Base-by-base conservation (phyloP, 192 early-diverging fungal species). In the Podila epicladia region DNA sequence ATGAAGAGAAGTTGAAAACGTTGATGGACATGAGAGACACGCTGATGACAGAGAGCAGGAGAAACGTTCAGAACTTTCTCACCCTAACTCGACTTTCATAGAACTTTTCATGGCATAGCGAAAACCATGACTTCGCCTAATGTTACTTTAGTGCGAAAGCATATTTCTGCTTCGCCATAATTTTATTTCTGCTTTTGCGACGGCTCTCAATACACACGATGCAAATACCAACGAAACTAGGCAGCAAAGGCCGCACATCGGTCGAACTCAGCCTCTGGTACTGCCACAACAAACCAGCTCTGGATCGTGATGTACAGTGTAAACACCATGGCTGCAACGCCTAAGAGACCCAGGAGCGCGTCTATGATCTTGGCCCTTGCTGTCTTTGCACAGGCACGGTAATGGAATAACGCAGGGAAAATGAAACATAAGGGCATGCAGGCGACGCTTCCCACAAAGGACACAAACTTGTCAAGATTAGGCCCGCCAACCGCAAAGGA, bases 381-480 rank as follows among this genome's bases (percentile, higher is more conserved):
- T 1, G 83, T 82, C 51, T 84, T 62, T 17, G 86, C 84, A 11
- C 82, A 69, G 9, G 79, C 87, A 57, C 84, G 86, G 61, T 86
- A 87, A 65, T 94, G 93, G 85, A 94, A 95, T 24, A 94, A 53
- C 0, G 93, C 86, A 4, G 94, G 93, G 75, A 92, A 94, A 26
- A 94, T 86, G 53, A 95, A 93, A 62, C 90, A 89, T 22, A 93
- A 59, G 76, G 92, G 90, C 83, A 93, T 82, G 83, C 93, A 93
- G 2, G 93, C 91, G 33, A 94, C 88, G 60, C 91, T 92, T 2
- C 95, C 95, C 45, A 98, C 90, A 35, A 97, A 87, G 12, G 89
- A 87, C 85, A 87, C 93, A 72, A 94, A 91, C 69, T 91, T 91
- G 83, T 95, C 92, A 50, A 95, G 76, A 69, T 88, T 89, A 33